Percentiles rank a stretch among this genome's conserved stretches.
These are phyloP conservation scores for Lentinula edodes DNA, from an alignment of 768 basidiomycete species.

Conservation along the genomic window DNA sequence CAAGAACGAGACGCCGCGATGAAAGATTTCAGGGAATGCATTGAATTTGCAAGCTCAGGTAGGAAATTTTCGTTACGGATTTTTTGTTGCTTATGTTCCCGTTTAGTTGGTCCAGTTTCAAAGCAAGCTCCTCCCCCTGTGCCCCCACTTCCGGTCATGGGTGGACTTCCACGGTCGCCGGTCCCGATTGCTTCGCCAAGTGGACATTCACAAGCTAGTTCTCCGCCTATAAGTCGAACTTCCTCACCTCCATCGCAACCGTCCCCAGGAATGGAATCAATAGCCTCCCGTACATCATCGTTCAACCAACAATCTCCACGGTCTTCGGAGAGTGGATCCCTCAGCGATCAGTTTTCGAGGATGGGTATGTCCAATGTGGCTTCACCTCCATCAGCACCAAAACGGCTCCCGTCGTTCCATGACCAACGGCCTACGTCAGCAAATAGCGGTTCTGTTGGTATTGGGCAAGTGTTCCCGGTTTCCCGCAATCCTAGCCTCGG, in stretches of 20 bases:
- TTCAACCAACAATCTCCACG: constrained; percentile 3
- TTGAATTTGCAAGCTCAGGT: constrained; percentile 75
- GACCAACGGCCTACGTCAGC: constrained; percentile 14
- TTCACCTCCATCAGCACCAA: constrained; percentile 8
- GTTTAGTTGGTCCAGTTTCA: constrained; percentile 47
- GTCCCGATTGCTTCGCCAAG: neutral
- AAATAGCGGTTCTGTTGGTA: neutral
- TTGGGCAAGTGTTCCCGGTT: constrained; percentile 10
- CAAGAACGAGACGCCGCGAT: constrained; percentile 59
- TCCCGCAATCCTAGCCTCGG: constrained; percentile 6
- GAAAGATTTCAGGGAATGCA: constrained; percentile 74
- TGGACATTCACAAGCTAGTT: neutral
- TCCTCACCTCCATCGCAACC: constrained; percentile 1
- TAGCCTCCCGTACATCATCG: neutral
- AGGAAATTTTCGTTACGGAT: constrained; percentile 23
- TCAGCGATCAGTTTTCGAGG: constrained; percentile 3
- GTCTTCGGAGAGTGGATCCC: neutral
- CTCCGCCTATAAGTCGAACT: neutral
- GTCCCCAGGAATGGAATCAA: neutral
- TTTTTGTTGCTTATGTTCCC: constrained; percentile 1
- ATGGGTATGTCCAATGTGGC: neutral
- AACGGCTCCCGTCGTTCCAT: constrained; percentile 18
- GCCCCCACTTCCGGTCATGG: constrained; percentile 31
- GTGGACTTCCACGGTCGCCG: constrained; percentile 1
- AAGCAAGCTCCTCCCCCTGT: constrained; percentile 68